phyloP scores from a whole-genome alignment of 805 yeast genomes.

The Starmerella bombi region DNA sequence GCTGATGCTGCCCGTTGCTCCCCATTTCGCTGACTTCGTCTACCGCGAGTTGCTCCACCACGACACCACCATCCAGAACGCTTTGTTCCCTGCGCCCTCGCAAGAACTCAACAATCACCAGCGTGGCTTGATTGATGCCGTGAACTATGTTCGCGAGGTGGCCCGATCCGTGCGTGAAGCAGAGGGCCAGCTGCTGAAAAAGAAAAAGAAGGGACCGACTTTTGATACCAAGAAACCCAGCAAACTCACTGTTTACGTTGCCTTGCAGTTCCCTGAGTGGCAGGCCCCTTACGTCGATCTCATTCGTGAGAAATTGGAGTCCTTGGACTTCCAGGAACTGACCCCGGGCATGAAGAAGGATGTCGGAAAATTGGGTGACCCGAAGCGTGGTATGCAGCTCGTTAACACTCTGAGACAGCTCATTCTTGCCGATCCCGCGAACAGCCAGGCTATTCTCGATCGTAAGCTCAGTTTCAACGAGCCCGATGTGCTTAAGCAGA shows the following conservation, averaged over 20 bases:
- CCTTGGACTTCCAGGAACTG: slow-evolving; percentile 26
- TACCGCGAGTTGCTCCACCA: slow-evolving; percentile 71
- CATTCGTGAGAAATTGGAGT: slow-evolving; percentile 55
- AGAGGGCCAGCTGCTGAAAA: slow-evolving; percentile 70
- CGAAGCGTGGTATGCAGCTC: slow-evolving; percentile 98
- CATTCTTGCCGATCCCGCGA: slow-evolving; percentile 34
- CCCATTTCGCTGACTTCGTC: slow-evolving; percentile 85
- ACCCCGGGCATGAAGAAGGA: slow-evolving; percentile 29
- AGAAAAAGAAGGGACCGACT: slow-evolving; percentile 63
- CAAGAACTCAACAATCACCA: slow-evolving; percentile 34
- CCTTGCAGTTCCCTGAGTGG: slow-evolving; percentile 87
- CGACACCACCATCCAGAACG: slow-evolving; percentile 52
- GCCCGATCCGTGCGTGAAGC: slow-evolving; percentile 83
- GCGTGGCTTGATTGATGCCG: slow-evolving; percentile 46
- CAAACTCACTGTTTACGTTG: slow-evolving; percentile 55
- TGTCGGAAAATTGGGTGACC: slow-evolving; percentile 42
- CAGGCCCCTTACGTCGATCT: slow-evolving; percentile 64
- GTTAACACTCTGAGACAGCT: slow-evolving; percentile 76
- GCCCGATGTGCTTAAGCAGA: slow-evolving; percentile 44
- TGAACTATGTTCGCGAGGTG: slow-evolving; percentile 65
- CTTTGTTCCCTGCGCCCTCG: slow-evolving; percentile 67
- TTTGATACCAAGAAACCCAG: slow-evolving; percentile 65
- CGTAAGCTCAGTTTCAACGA: slow-evolving; percentile 80
- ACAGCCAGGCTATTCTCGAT: slow-evolving; percentile 71
- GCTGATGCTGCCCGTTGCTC: slow-evolving; percentile 81